These are phyloP conservation scores for Wickerhamomyces queroliae DNA, from an alignment of 805 yeast species.

Conservation along the genomic window DNA sequence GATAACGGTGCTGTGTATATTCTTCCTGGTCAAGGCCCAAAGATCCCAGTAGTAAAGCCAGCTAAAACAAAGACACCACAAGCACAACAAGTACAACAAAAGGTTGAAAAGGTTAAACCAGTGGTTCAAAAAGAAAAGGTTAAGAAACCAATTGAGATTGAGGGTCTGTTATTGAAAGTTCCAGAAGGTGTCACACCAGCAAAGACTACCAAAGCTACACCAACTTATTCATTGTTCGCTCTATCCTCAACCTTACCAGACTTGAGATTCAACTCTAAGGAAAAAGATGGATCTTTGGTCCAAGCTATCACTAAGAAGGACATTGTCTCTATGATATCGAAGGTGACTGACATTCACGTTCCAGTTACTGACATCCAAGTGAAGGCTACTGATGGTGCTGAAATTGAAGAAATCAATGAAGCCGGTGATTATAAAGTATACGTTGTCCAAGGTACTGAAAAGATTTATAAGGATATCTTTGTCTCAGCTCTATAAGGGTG, in stretches of 20 bases:
- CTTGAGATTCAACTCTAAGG: background rate
- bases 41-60: constrained; percentile 17
- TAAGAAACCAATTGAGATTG: constrained; percentile 12
- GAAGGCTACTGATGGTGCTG: background rate
- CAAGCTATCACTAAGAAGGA: constrained; percentile 8
- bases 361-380: constrained; percentile 14
- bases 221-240: constrained; percentile 18
- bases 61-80: background rate
- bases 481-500: constrained; percentile 2
- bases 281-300: background rate
- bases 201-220: constrained; percentile 3
- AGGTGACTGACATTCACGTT: constrained; percentile 9
- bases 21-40: constrained; percentile 23
- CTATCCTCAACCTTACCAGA: constrained; percentile 14
- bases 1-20: constrained; percentile 73
- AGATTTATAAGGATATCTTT: constrained; percentile 11
- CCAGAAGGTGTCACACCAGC: constrained; percentile 6
- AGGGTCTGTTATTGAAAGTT: constrained; percentile 17
- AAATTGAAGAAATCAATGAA: constrained; percentile 8
- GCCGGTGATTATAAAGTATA: constrained; percentile 15
- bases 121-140: constrained; percentile 11
- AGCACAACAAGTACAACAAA: background rate
- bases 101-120: no score
- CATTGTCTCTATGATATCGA: constrained; percentile 9
- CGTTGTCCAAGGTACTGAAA: constrained; percentile 7